Conservation (phyloP, 2,329 filamentous ascomycete species). For the Xylaria sp. region DNA sequence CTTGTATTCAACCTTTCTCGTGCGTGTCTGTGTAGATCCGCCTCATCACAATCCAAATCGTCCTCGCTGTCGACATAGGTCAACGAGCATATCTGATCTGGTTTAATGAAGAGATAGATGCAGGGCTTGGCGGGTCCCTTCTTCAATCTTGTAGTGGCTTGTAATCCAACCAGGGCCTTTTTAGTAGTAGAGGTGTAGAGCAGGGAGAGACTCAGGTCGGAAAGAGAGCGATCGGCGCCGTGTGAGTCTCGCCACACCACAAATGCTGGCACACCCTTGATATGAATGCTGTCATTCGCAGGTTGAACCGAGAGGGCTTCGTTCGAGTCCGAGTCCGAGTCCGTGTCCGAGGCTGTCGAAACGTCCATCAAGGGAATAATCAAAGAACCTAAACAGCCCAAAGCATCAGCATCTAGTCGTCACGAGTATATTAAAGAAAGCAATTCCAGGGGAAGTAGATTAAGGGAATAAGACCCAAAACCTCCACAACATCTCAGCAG, state of each 20-base stretch:
- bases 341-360: slow-evolving; percentile 27
- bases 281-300: slow-evolving; percentile 2
- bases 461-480: background rate
- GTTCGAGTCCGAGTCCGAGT: slow-evolving; percentile 14
- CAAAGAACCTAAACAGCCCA: background rate
- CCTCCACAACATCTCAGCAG: background rate
- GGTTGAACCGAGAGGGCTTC: background rate
- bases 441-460: background rate
- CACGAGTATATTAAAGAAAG: background rate
- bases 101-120: slow-evolving; percentile 27
- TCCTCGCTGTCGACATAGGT: background rate
- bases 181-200: background rate
- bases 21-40: slow-evolving; percentile 16
- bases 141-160: slow-evolving; percentile 19
- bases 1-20: slow-evolving; percentile 17
- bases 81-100: slow-evolving; percentile 19
- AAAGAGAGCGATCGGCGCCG: slow-evolving; percentile 7
- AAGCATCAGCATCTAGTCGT: slow-evolving; percentile 6
- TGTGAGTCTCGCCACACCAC: slow-evolving; percentile 15
- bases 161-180: slow-evolving; percentile 16
- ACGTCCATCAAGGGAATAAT: slow-evolving; percentile 19
- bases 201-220: slow-evolving; percentile 4
- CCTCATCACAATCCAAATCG: background rate
- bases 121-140: slow-evolving; percentile 18
- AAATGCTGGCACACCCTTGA: slow-evolving; percentile 19